Conservation (phyloP, 768 basidiomycete species). For the Termitomyces heimii region DNA sequence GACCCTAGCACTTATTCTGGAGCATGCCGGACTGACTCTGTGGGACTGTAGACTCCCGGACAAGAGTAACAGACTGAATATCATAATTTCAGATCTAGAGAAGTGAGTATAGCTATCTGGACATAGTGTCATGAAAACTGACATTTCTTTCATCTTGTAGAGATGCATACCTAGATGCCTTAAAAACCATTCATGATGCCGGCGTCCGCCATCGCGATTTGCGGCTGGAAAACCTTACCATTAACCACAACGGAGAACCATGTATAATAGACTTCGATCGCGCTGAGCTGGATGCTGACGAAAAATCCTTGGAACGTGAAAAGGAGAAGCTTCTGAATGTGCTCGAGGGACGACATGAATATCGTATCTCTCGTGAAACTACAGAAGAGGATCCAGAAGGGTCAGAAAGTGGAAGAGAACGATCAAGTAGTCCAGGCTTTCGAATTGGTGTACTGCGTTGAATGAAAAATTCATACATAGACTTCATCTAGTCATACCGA, state of each 20-base stretch:
- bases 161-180: too few species aligned
- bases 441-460: not conserved
- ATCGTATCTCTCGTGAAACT: too few species aligned
- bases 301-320: too few species aligned
- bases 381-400: not conserved
- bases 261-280: too few species aligned
- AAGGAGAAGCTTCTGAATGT: not conserved
- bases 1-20: slow-evolving; percentile 3
- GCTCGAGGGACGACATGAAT: not conserved
- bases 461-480: too few species aligned
- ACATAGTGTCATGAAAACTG: too few species aligned
- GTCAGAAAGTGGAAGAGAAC: not conserved
- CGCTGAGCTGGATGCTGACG: too few species aligned
- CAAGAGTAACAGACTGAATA: not conserved
- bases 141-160: too few species aligned
- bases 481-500: too few species aligned
- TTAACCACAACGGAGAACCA: too few species aligned
- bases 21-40: not conserved
- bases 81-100: too few species aligned
- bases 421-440: not conserved
- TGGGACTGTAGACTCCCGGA: not conserved
- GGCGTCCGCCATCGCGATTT: not conserved
- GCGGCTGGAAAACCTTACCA: not conserved
- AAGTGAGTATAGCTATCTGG: too few species aligned
- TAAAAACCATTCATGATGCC: not conserved